Evolutionary conservation across 495 filamentous ascomycete species (phyloP), one percentile per base, ranked within the genome.

Genomic region (Amphirosellinia nigrospora): DNA sequence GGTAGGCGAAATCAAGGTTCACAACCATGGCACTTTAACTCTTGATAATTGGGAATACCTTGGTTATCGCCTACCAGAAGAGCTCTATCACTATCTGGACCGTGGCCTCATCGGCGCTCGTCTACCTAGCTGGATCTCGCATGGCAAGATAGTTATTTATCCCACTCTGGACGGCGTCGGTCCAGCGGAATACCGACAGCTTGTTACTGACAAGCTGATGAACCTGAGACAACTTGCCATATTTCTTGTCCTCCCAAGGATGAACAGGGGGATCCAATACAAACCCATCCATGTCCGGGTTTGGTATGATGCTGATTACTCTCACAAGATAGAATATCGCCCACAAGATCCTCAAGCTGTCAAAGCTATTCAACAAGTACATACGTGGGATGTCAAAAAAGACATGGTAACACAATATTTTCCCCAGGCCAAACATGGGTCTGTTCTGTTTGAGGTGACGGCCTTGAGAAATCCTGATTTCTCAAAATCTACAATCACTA

Each of bases 21-120:
- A 93, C 74, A 88, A 93, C 69, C 84, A 84, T 39, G 89, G 90
- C 9, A 81, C 87, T 41, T 86, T 91, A 2, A 94, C 96, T 21
- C 84, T 83, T 26, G 95, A 98, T 79, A 86, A 94, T 70, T 92
- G 96, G 79, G 91, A 94, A 72, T 92, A 98, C 76, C 90, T 97
- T 71, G 94, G 94, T 26, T 89, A 94, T 64, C 92, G 94, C 39
- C 85, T 99, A 19, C 94, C 96, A 2, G 89, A 94, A 64, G 96
- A 99, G 80, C 82, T 99, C 7, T 97, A 94, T 78, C 92, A 92
- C 77, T 98, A 99, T 74, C 86, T 98, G 39, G 93, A 93, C 69
- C 90, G 87, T 38, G 96, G 93, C 36, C 79, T 97, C 19, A 86
- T 97, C 68, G 89, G 93, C 8, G 85, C 94, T 2, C 89, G 94